Evolutionary conservation across 225 moss, liverwort and hornwort genomes (phyloP), one percentile per base, ranked within the genome.

Genomic region (Physcomitrellopsis africana): DNA sequence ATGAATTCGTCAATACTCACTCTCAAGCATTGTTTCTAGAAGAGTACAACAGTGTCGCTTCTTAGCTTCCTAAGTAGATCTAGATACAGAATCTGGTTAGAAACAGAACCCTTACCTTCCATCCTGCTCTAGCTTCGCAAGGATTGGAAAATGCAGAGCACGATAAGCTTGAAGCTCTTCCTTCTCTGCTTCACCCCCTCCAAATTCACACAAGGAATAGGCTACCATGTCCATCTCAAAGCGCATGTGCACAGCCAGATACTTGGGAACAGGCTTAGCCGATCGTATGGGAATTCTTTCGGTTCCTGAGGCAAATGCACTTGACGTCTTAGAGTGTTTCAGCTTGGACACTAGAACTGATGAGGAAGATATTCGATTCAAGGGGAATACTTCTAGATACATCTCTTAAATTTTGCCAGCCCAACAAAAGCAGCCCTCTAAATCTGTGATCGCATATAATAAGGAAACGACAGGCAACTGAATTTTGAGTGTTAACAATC

Each of bases 141-240:
- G 87, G 18, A 83, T 82, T 32, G 92, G 95, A 44, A 99, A 99
- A 78, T 95, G 99, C 44, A 68, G 12, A 63, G 82, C 79, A 51
- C 97, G 89, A 73, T 87, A 99, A 15, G 80, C 84, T 70, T 81
- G 83, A 55, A 99, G 92, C 76, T 99, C 97, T 63, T 92, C 69
- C 74, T 65, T 80, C 81, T 99, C 97, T 42, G 67, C 47, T 62
- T 89, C 91, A 67, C 97, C 97, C 43, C 97, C 97, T 71, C 94
- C 93, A 61, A 99, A 99, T 42, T 94, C 91, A 74, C 97, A 99
- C 68, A 93, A 74, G 2, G 97, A 99, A 79, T 99, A 92, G 45
- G 97, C 97, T 58, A 68, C 92, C 94, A 99, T 99, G 65, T 99
- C 97, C 67, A 93, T 92, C 86, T 99, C 97, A 68, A 93, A 99